Conservation (phyloP, 192 early-diverging fungal species). For the Radiomyces spectabilis region DNA sequence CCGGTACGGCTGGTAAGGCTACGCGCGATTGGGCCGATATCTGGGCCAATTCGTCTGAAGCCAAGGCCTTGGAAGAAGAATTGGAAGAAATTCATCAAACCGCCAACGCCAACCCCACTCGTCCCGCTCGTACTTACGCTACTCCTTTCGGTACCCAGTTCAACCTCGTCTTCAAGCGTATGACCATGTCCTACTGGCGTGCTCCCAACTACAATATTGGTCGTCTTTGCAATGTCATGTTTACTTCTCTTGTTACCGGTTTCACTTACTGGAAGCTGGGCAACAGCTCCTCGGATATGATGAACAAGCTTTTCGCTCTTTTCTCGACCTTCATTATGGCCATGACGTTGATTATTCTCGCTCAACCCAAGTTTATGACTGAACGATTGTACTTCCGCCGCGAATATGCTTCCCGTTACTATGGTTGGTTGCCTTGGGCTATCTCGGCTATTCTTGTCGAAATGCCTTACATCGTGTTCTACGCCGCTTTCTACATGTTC, state of each 20-base stretch:
- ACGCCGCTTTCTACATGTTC: constrained; percentile 56
- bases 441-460: constrained; percentile 57
- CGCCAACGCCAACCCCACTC: constrained; percentile 17
- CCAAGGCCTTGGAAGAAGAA: constrained; percentile 26
- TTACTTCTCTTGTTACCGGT: constrained; percentile 51
- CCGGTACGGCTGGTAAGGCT: constrained; percentile 30
- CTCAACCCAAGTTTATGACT: constrained; percentile 54
- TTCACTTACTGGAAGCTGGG: constrained; percentile 65
- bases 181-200: constrained; percentile 64
- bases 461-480: constrained; percentile 54
- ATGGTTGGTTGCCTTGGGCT: constrained; percentile 62
- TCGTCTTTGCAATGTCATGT: constrained; percentile 49
- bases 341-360: constrained; percentile 61
- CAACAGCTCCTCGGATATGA: constrained; percentile 43
- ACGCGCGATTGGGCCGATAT: constrained; percentile 61
- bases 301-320: constrained; percentile 65
- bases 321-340: constrained; percentile 62
- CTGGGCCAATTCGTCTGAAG: constrained; percentile 58
- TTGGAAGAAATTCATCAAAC: constrained; percentile 47
- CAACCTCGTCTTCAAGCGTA: constrained; percentile 52
- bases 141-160: constrained; percentile 38
- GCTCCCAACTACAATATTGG: constrained; percentile 70
- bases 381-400: constrained; percentile 61
- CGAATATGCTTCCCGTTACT: constrained; percentile 61
- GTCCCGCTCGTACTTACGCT: constrained; percentile 32